Evolutionary conservation across 352 stramenopile species (phyloP), one percentile per base, ranked within the genome.

Genomic region (Globisporangium emineosum): DNA sequence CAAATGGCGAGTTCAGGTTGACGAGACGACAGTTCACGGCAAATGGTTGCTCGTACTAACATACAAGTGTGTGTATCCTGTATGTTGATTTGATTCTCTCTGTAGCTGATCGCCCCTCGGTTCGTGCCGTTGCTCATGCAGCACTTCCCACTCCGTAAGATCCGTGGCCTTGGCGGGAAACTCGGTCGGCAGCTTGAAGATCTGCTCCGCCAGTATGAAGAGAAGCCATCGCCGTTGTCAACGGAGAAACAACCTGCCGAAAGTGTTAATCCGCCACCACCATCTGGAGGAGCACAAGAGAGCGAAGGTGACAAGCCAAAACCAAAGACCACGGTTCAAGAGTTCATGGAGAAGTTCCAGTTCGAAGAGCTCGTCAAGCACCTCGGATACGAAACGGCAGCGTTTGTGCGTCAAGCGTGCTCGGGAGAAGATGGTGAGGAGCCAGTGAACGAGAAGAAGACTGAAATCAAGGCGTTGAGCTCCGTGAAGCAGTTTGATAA

Each of bases 401-500:
- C 57, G 12, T 85, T 82, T 54, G 72, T 93, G 12, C 76, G 76
- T 21, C 72, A 71, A 23, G 72, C 90, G 4, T 94, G 86, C 60
- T 69, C 71, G 35, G 86, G 86, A 7, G 70, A 87, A 19, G 86
- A 94, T 47, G 81, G 78, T 0, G 65, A 87, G 49, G 83, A 92
- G 25, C 84, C 84, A 13, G 83, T 93, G 21, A 84, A 93, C 49
- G 65, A 82, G 19, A 87, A 81, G 60, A 93, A 91, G 68, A 67
- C 73, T 1, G 72, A 86, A 12, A 67, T 91, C 30, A 89, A 90
- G 63, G 72, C 71, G n/a, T 72, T 94, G 49, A 79, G 75, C 30
- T 86, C 79, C 3, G 78, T 88, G 7, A 94, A 94, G 67, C 86
- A 91, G 64, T 94, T 92, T 57, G 81, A 91, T n/a, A 70, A 83